Base-by-base conservation (phyloP, 352 stramenopile species). In the Pythium insidiosum region DNA sequence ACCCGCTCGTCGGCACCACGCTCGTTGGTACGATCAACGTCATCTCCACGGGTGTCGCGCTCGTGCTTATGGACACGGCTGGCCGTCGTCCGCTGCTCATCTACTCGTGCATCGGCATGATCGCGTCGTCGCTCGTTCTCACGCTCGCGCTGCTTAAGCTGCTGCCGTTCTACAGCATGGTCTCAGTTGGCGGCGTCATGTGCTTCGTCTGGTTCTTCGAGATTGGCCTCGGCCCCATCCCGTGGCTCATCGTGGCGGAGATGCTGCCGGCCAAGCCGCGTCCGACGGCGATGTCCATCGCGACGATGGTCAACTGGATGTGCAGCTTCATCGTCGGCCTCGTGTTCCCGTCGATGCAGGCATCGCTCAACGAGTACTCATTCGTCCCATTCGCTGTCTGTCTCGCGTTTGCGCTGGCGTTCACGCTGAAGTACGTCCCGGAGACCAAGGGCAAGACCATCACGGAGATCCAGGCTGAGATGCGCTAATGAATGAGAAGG, bases 271-370 rank as follows among this genome's bases (percentile, higher is more conserved):
- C 74, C 19, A 88, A 89, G 52, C 91, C 93, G 42, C 80, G 94
- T 33, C 74, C 76, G 39, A 68, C 66, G 10, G 68, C 70, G 43
- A 94, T 95, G 79, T 80, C 64, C 25, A 64, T 84, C 26, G 85
- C 66, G 16, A 91, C 61, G 42, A 85, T 95, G 68, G 44, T 96
- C 23, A 97, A 97, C 63, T 97, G 90, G 90, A 61, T 62, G n/a
- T 95, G 77, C 63, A 96, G 91, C 56, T 96, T 97, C 61, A 70
- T 96, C 46, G 75, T 97, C 30, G 88, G 84, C n/a, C 58, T 97
- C 20, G 51, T 80, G 22, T 97, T 97, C 58, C 90, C 87, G 5
- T 82, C 70, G 48, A 62, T 95, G n/a, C 75, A 94, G 47, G 46
- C 63, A 30, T 66, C 68, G 25, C 58, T 96, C 30, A 75, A 77